phyloP scores from a whole-genome alignment of 768 basidiomycete genomes.

The Lactarius quietus region DNA sequence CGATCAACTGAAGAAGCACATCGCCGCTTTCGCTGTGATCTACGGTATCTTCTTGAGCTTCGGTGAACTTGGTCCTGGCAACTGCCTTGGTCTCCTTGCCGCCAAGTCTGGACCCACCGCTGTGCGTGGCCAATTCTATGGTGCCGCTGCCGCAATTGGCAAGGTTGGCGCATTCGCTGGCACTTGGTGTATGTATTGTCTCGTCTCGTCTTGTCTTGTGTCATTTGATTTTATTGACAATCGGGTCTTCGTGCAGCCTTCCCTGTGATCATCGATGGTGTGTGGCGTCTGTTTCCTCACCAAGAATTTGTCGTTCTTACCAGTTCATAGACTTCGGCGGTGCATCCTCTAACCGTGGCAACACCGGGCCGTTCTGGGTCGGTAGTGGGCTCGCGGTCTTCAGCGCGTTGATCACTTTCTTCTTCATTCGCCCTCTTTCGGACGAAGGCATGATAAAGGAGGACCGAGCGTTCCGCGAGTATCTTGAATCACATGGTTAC shows the following conservation, averaged over 20 bases:
- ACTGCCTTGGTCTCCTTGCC: constrained; percentile 81
- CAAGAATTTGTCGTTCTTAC: constrained; percentile 3
- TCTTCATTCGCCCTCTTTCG: constrained; percentile 70
- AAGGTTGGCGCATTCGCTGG: constrained; percentile 84
- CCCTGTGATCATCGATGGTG: constrained; percentile 62
- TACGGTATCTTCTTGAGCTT: constrained; percentile 91
- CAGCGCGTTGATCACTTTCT: constrained; percentile 66
- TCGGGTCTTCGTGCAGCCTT: constrained; percentile 43
- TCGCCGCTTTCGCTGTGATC: constrained; percentile 78
- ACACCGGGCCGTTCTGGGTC: constrained; percentile 87
- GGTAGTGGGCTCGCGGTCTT: constrained; percentile 79
- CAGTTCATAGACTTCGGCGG: constrained; percentile 57
- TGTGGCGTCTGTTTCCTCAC: constrained; percentile 18
- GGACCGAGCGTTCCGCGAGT: constrained; percentile 76
- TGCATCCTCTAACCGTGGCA: constrained; percentile 46
- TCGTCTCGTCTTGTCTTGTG: not conserved
- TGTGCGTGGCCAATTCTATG: constrained; percentile 82
- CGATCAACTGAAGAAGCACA: constrained; percentile 50
- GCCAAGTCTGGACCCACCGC: constrained; percentile 84
- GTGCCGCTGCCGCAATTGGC: constrained; percentile 79
- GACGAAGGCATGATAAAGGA: constrained; percentile 79
- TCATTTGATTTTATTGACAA: not conserved
- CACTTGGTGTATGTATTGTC: constrained; percentile 65
- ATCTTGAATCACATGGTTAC: constrained; percentile 74
- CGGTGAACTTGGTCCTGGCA: constrained; percentile 88